Conservation (phyloP, 2,329 filamentous ascomycete genomes). For the Macrophomina phaseolina region DNA sequence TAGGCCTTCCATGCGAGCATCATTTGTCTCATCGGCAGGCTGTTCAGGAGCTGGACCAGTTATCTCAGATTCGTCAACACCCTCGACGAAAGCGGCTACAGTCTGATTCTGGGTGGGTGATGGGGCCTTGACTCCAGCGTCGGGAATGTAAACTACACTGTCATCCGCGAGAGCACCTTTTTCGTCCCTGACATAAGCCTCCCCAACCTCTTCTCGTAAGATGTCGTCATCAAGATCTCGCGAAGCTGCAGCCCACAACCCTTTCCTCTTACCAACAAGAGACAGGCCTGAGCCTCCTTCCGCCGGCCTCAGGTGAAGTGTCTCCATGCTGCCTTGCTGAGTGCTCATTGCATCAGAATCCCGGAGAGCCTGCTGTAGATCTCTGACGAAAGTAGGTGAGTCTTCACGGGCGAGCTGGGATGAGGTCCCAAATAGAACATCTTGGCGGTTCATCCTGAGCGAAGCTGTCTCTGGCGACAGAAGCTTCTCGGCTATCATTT, state of each 20-base stretch:
- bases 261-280: slow-evolving; percentile 28
- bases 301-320: not conserved
- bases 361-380: slow-evolving; percentile 42
- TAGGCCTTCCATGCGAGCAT: not conserved
- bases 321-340: not conserved
- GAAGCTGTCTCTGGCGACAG: slow-evolving; percentile 43
- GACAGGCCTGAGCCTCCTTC: not conserved
- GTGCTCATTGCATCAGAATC: slow-evolving; percentile 37
- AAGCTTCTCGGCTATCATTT: slow-evolving; percentile 41
- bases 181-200: not conserved
- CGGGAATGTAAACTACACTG: not conserved
- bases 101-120: slow-evolving; percentile 1
- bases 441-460: slow-evolving; percentile 38
- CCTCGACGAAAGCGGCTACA: not conserved
- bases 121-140: not conserved
- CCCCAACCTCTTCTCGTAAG: slow-evolving; percentile 33
- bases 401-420: slow-evolving; percentile 47
- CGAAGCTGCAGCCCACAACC: slow-evolving; percentile 42
- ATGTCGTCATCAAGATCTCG: slow-evolving; percentile 40
- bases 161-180: not conserved
- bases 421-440: slow-evolving; percentile 48
- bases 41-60: not conserved
- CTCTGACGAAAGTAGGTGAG: slow-evolving; percentile 43
- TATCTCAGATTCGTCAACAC: not conserved
- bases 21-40: not conserved